Evolutionary conservation across 352 stramenopile species (phyloP).

Genomic region (Hyphochytrium catenoides): DNA sequence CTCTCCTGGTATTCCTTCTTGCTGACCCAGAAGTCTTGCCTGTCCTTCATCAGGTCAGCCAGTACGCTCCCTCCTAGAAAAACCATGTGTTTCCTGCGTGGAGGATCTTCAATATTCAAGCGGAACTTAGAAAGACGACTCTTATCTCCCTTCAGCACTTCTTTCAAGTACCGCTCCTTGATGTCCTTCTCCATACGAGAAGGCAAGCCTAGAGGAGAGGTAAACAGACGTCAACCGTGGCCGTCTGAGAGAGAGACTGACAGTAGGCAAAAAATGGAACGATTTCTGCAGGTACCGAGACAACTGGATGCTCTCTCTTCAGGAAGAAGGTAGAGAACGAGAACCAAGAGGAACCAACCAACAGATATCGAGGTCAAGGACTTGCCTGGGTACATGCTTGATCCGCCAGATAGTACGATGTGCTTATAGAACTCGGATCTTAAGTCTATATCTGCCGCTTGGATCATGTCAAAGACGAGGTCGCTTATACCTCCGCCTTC

Average conservation of each 20-base stretch:
- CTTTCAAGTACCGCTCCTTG: conserved; percentile 41
- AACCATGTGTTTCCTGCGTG: conserved; percentile 81
- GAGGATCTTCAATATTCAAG: conserved; percentile 82
- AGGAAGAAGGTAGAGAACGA: too few relatives aligned
- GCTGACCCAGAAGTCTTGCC: conserved; percentile 78
- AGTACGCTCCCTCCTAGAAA: conserved; percentile 78
- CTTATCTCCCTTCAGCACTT: conserved; percentile 65
- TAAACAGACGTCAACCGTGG: too few relatives aligned
- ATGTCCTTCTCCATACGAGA: conserved; percentile 78
- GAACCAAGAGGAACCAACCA: too few relatives aligned
- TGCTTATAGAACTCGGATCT: conserved; percentile 92
- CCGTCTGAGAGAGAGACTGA: too few relatives aligned
- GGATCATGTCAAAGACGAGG: conserved; percentile 94
- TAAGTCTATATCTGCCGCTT: conserved; percentile 83
- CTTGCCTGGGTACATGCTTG: conserved; percentile 90
- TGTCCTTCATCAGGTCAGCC: conserved; percentile 79
- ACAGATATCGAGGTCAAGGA: too few relatives aligned
- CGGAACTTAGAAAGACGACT: conserved; percentile 73
- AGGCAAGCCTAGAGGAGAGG: too few relatives aligned
- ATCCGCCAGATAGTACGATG: conserved; percentile 79
- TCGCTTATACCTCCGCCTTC: conserved; percentile 82
- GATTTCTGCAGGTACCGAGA: too few relatives aligned
- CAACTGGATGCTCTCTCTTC: too few relatives aligned
- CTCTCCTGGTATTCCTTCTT: conserved; percentile 83
- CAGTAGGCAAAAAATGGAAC: too few relatives aligned